These are phyloP conservation scores for Lipomyces lipofer DNA, from an alignment of 805 yeast genomes.

Conservation along the genomic window DNA sequence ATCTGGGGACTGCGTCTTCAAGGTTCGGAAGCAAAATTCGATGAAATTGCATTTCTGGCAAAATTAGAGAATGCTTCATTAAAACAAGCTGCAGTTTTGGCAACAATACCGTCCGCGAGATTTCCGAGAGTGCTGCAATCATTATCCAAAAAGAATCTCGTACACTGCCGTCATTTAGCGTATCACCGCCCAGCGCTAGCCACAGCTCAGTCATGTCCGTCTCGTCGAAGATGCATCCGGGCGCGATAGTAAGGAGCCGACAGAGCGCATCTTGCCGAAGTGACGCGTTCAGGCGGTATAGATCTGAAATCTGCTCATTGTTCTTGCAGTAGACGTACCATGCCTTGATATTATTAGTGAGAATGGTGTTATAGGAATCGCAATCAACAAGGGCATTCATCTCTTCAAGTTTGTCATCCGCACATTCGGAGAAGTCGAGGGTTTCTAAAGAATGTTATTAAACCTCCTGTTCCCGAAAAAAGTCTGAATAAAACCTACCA, in stretches of 20 bases:
- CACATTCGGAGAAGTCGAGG: too few species aligned
- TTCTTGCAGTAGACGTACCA: slow-evolving; percentile 4
- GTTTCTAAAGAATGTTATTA: too few species aligned
- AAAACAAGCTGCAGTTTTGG: not conserved
- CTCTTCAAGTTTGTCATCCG: not conserved
- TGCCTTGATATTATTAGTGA: slow-evolving; percentile 7
- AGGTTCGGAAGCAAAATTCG: slow-evolving; percentile 15
- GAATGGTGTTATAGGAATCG: not conserved
- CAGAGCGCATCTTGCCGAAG: slow-evolving; percentile 19
- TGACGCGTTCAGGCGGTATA: slow-evolving; percentile 10
- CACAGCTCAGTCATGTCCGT: slow-evolving; percentile 9
- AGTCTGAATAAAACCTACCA: not conserved
- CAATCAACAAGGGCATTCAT: slow-evolving; percentile 1
- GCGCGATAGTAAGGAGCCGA: slow-evolving; percentile 1
- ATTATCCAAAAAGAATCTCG: slow-evolving; percentile 13
- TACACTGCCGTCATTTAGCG: not conserved
- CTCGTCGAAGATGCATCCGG: not conserved
- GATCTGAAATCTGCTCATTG: slow-evolving; percentile 1
- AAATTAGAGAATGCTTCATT: not conserved
- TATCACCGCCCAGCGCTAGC: slow-evolving; percentile 2
- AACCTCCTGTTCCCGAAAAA: too few species aligned
- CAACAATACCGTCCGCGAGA: slow-evolving; percentile 4
- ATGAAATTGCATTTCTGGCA: slow-evolving; percentile 14
- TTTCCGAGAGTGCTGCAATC: not conserved
- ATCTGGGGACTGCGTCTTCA: slow-evolving; percentile 5